Conservation (phyloP, 2,329 filamentous ascomycete species). For the Ceratocystis papillata region DNA sequence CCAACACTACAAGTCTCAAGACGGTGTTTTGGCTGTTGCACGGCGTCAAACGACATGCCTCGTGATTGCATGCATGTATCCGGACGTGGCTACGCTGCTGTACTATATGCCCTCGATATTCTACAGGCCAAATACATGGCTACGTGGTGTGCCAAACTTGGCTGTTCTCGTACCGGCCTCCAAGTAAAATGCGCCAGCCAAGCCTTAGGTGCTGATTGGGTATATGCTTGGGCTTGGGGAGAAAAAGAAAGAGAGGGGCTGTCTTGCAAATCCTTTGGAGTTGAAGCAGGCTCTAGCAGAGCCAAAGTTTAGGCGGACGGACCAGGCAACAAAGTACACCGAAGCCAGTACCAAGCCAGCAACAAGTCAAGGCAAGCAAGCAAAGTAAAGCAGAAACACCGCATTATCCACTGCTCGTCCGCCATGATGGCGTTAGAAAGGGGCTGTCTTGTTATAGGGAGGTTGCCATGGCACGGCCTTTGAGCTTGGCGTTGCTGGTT, state of each 20-base stretch:
- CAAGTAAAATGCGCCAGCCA: neutral
- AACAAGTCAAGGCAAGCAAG: neutral
- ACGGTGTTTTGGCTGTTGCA: constrained; percentile 4
- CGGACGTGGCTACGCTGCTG: neutral
- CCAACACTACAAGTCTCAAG: too few relatives aligned
- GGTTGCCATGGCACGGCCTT: constrained; percentile 4
- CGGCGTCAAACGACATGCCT: constrained; percentile 11
- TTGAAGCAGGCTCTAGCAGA: neutral
- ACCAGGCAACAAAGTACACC: neutral
- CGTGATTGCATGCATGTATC: constrained; percentile 14
- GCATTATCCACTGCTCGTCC: neutral
- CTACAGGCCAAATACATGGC: neutral
- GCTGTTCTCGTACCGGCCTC: constrained; percentile 7
- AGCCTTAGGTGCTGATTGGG: neutral
- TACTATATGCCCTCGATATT: neutral
- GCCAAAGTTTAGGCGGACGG: neutral
- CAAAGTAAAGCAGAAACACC: neutral
- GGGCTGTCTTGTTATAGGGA: neutral
- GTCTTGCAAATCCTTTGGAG: neutral
- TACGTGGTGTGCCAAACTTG: neutral
- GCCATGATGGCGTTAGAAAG: neutral
- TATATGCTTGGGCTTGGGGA: neutral
- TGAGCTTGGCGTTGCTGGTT: neutral
- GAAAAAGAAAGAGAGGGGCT: neutral
- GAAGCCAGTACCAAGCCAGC: neutral